Evolutionary conservation across 2,329 filamentous ascomycete species (phyloP), one percentile per base, ranked within the genome.

Genomic region (Xylaria sp.): DNA sequence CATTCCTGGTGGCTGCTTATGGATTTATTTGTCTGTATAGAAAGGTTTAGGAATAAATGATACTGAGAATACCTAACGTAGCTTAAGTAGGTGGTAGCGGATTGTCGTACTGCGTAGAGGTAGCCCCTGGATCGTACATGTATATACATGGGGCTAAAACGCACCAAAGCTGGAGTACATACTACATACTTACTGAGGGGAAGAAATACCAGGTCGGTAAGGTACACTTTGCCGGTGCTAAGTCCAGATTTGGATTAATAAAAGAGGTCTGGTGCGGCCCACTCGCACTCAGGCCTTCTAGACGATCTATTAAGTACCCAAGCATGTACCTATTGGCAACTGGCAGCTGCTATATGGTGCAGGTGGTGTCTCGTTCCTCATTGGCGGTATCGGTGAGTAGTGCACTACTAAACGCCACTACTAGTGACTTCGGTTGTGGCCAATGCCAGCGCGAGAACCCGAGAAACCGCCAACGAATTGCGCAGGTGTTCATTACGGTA

Each of bases 61-160:
- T n/a, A n/a, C n/a, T n/a, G n/a, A n/a, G n/a, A 13, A 17, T 5
- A 15, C n/a, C n/a, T 9, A 22, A 10, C 10, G 47, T 31, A 50
- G n/a, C 25, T 3, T 31, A 29, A 50, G 49, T 17, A 17, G 5
- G n/a, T n/a, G 49, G 49, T 53, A 20, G 29, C n/a, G 22, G 15
- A 53, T 53, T 53, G 29, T 53, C 10, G 1, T 53, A 4, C n/a
- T 38, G 33, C 4, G 17, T 31, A 7, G 25, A 29, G 25, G 42
- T 39, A 44, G 47, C 66, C 66, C 66, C 62, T 66, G 62, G 54
- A 66, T 68, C 54, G 42, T 39, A 68, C 66, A 65, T 68, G 65
- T 29, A 49, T 17, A 29, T 17, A 17, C 45, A 49, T 29, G 45
- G 65, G 56, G 54, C 60, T 36, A 59, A 53, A 63, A 53, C 20